phyloP scores from a whole-genome alignment of 2,329 filamentous ascomycete species.

The Cordyceps farinosa region DNA sequence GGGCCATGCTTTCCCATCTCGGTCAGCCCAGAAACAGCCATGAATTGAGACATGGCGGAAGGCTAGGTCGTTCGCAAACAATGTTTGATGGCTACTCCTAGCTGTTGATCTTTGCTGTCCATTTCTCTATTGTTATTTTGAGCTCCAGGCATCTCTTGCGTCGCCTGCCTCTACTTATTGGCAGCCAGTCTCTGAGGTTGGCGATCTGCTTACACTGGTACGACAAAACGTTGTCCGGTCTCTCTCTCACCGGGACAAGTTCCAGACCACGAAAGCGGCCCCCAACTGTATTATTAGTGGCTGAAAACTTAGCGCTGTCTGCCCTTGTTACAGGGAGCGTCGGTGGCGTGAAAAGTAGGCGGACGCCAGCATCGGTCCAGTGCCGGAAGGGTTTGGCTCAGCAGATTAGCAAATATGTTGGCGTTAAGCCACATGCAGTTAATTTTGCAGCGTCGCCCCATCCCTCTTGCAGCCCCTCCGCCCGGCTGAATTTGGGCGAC shows the following conservation, averaged over 20 bases:
- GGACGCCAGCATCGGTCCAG: background rate
- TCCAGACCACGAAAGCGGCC: background rate
- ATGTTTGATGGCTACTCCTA: background rate
- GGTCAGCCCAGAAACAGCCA: conserved; percentile 1
- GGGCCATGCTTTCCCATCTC: conserved; percentile 11
- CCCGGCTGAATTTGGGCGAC: background rate
- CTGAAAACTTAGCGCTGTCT: background rate
- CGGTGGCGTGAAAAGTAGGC: background rate
- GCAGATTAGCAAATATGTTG: background rate
- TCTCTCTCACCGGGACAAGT: background rate
- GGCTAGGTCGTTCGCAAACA: conserved; percentile 6
- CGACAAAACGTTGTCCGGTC: background rate
- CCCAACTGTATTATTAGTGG: background rate
- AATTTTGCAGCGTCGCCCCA: background rate
- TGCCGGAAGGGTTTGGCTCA: background rate
- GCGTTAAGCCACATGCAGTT: conserved; percentile 9
- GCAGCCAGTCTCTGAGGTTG: no score
- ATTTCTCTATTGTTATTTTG: background rate
- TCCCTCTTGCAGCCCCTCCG: background rate
- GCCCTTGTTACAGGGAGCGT: background rate
- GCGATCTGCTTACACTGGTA: no score
- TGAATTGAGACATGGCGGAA: conserved; percentile 10
- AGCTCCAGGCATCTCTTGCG: background rate
- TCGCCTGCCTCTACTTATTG: no score
- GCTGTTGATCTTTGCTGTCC: background rate